Conservation (phyloP, 805 yeast species). For the Candida parachauliodes region DNA sequence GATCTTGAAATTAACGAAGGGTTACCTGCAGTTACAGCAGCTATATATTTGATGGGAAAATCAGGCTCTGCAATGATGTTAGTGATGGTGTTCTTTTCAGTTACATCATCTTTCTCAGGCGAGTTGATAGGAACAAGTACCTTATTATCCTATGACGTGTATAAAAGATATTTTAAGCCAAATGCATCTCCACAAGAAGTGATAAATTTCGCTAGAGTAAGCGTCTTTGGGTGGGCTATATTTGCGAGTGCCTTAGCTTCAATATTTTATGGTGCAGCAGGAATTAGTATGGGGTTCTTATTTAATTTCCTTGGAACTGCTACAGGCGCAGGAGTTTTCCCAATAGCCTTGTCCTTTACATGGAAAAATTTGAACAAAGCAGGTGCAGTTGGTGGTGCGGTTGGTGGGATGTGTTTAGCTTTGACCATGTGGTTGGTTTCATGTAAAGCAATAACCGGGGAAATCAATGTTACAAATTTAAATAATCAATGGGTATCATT, state of each 20-base stretch:
- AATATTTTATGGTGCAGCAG: slow-evolving; percentile 21
- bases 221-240: slow-evolving; percentile 20
- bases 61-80: slow-evolving; percentile 25
- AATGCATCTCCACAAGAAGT: slow-evolving; percentile 22
- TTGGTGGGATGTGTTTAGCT: slow-evolving; percentile 34
- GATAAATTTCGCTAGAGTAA: slow-evolving; percentile 18
- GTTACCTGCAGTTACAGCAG: slow-evolving; percentile 19
- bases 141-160: slow-evolving; percentile 23
- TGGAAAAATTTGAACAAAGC: slow-evolving; percentile 30
- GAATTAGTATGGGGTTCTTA: slow-evolving; percentile 33
- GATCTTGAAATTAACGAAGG: slow-evolving; percentile 18
- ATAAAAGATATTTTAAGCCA: slow-evolving; percentile 22
- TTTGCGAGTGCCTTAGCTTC: slow-evolving; percentile 19
- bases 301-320: slow-evolving; percentile 29
- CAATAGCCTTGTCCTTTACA: slow-evolving; percentile 20
- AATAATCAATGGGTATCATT: slow-evolving; percentile 39
- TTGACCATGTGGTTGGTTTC: slow-evolving; percentile 36
- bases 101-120: slow-evolving; percentile 40
- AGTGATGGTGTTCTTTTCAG: slow-evolving; percentile 36
- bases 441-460: slow-evolving; percentile 31
- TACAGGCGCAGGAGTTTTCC: slow-evolving; percentile 25
- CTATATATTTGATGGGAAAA: slow-evolving; percentile 22
- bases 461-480: slow-evolving; percentile 30
- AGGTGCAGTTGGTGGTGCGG: slow-evolving; percentile 37
- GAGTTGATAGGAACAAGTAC: slow-evolving; percentile 41